Evolutionary conservation across 2,329 filamentous ascomycete genomes (phyloP).

Genomic region (Fusarium sterilihyphosum): DNA sequence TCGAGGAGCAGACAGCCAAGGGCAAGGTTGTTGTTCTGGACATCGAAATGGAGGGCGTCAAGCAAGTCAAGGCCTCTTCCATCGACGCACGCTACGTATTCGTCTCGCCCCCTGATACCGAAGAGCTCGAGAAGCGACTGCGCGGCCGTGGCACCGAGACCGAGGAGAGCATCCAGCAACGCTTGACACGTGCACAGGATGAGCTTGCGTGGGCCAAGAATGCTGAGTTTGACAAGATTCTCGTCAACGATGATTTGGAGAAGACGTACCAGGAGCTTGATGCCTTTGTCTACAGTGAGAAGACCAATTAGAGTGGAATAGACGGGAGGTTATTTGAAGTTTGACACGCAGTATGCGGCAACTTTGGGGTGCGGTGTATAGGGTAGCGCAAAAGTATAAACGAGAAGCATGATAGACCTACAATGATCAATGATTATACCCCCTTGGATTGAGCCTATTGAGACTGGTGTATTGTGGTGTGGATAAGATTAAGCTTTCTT

Average conservation of each 20-base stretch:
- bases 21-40: constrained; percentile 84
- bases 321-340: background rate
- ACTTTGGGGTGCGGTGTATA: background rate
- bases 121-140: constrained; percentile 78
- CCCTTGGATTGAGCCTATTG: background rate
- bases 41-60: constrained; percentile 98
- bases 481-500: background rate
- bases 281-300: constrained; percentile 54
- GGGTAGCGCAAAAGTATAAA: constrained; percentile 8
- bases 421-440: constrained; percentile 28
- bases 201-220: constrained; percentile 79
- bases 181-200: constrained; percentile 75
- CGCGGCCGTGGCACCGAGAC: constrained; percentile 80
- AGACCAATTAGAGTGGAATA: constrained; percentile 10
- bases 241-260: constrained; percentile 57
- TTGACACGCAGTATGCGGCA: background rate
- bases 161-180: constrained; percentile 75
- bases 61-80: constrained; percentile 84
- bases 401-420: constrained; percentile 28
- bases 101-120: constrained; percentile 80
- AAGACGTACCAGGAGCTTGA: constrained; percentile 64
- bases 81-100: constrained; percentile 86
- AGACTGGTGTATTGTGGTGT: background rate
- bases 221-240: constrained; percentile 59
- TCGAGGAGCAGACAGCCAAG: constrained; percentile 77